Conservation (phyloP, 257 asterid species). For the Ophiorrhiza pumila region DNA sequence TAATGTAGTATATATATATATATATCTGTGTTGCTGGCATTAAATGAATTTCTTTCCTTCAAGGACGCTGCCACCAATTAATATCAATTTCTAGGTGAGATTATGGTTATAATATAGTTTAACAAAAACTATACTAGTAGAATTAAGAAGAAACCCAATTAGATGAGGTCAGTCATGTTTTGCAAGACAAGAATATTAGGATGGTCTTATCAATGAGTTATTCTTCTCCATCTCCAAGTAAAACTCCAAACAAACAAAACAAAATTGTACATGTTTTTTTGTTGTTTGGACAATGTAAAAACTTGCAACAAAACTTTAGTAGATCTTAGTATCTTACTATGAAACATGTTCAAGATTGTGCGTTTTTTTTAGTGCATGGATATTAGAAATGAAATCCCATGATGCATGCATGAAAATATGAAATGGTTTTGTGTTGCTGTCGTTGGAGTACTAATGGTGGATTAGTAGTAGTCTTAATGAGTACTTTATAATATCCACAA, state of each 20-base stretch:
- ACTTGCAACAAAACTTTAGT: too few species aligned
- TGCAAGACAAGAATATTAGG: conserved; percentile 5
- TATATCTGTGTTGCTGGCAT: not conserved
- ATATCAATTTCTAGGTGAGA: conserved; percentile 2
- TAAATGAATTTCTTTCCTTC: conserved; percentile 2
- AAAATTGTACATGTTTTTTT: not conserved
- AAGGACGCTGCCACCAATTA: conserved; percentile 16
- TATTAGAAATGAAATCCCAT: not conserved
- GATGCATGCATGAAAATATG: too few species aligned
- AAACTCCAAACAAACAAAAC: conserved; percentile 7
- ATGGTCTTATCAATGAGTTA: conserved; percentile 10
- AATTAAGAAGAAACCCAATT: not conserved
- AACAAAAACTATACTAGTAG: too few species aligned
- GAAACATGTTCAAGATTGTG: too few species aligned
- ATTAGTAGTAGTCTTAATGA: too few species aligned
- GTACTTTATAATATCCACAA: not conserved
- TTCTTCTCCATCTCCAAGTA: conserved; percentile 14
- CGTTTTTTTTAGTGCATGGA: not conserved
- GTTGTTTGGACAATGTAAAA: not conserved
- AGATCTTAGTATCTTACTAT: too few species aligned
- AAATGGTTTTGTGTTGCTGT: too few species aligned
- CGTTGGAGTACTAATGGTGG: too few species aligned
- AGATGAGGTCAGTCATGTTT: not conserved
- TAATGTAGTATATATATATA: too few species aligned
- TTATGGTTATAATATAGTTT: conserved; percentile 2